A percentile compares a stretch with the other conserved stretches of the same genome.
These are phyloP conservation scores for Penicillium sp. DNA, from an alignment of 2,329 filamentous ascomycete genomes.

Conservation along the genomic window DNA sequence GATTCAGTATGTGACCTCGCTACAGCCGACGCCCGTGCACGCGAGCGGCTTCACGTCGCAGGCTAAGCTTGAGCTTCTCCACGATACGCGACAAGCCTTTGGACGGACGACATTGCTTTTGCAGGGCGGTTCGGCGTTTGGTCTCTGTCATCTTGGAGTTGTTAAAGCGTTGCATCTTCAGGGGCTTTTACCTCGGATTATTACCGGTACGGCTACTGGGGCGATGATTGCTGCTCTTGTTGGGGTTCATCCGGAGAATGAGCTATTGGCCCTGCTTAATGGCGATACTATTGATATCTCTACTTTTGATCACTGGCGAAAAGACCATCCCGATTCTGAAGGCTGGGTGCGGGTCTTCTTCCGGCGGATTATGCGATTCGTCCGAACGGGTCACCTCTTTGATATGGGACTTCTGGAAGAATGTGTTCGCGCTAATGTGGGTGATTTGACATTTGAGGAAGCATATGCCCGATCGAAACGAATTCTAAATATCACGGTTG, in stretches of 20 bases:
- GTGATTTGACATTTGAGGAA: slow-evolving; percentile 90
- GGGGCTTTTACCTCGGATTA: slow-evolving; percentile 82
- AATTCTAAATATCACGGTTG: slow-evolving; percentile 89
- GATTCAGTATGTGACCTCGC: slow-evolving; percentile 73
- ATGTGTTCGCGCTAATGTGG: slow-evolving; percentile 82
- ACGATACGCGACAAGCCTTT: slow-evolving; percentile 86
- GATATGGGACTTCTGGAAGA: slow-evolving; percentile 82
- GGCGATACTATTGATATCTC: slow-evolving; percentile 82
- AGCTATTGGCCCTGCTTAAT: slow-evolving; percentile 75
- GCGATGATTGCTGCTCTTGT: slow-evolving; percentile 88
- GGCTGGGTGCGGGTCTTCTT: slow-evolving; percentile 62
- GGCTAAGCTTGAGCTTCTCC: slow-evolving; percentile 81
- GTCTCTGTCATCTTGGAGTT: slow-evolving; percentile 85
- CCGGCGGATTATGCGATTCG: slow-evolving; percentile 70
- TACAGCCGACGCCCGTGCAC: slow-evolving; percentile 62
- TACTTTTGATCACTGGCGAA: slow-evolving; percentile 65
- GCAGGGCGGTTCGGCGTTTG: slow-evolving; percentile 90
- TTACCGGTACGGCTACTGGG: slow-evolving; percentile 88
- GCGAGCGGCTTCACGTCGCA: slow-evolving; percentile 67
- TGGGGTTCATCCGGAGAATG: slow-evolving; percentile 83
- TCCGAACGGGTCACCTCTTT: slow-evolving; percentile 78
- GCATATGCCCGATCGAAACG: slow-evolving; percentile 84
- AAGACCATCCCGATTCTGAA: slow-evolving; percentile 30
- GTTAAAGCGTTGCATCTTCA: slow-evolving; percentile 83
- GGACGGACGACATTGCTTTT: slow-evolving; percentile 83